A percentile compares a stretch with the other conserved stretches of the same genome.
phyloP scores from a whole-genome alignment of 768 basidiomycete species.

The Psilocybe tampanensis region DNA sequence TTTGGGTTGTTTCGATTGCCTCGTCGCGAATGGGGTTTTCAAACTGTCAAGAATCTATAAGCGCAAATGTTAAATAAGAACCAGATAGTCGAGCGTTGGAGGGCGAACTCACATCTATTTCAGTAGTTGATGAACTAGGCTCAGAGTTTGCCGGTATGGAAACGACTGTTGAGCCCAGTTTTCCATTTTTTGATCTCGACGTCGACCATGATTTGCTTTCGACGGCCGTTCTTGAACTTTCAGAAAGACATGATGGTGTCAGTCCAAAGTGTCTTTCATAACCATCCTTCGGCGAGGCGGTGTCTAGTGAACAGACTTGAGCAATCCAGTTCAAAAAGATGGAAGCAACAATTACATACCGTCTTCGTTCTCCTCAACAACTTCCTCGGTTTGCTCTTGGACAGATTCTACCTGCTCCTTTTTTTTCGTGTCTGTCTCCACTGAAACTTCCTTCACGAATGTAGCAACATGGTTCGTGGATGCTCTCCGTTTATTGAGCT shows the following conservation, averaged over 20 bases:
- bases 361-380: slow-evolving; percentile 23
- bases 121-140: slow-evolving; percentile 28
- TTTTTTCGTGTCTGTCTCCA: slow-evolving; percentile 25
- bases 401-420: slow-evolving; percentile 28
- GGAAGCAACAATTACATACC: slow-evolving; percentile 21
- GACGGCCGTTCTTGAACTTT: slow-evolving; percentile 48
- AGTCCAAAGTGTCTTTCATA: slow-evolving; percentile 81
- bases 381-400: no score
- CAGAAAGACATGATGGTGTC: slow-evolving; percentile 52
- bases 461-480: slow-evolving; percentile 28
- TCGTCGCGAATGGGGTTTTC: slow-evolving; percentile 51
- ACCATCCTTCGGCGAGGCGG: slow-evolving; percentile 33
- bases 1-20: slow-evolving; percentile 53
- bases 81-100: slow-evolving; percentile 1
- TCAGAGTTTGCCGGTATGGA: slow-evolving; percentile 46
- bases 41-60: slow-evolving; percentile 60
- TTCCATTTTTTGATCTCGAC: slow-evolving; percentile 50
- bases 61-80: no score
- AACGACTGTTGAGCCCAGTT: slow-evolving; percentile 57
- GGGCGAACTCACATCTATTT: slow-evolving; percentile 31
- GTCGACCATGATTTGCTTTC: slow-evolving; percentile 62
- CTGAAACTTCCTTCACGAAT: slow-evolving; percentile 16
- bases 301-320: slow-evolving; percentile 8
- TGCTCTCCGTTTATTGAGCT: slow-evolving; percentile 69
- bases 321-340: no score